Base-by-base conservation (phyloP, 805 yeast species). In the Metschnikowia similis region DNA sequence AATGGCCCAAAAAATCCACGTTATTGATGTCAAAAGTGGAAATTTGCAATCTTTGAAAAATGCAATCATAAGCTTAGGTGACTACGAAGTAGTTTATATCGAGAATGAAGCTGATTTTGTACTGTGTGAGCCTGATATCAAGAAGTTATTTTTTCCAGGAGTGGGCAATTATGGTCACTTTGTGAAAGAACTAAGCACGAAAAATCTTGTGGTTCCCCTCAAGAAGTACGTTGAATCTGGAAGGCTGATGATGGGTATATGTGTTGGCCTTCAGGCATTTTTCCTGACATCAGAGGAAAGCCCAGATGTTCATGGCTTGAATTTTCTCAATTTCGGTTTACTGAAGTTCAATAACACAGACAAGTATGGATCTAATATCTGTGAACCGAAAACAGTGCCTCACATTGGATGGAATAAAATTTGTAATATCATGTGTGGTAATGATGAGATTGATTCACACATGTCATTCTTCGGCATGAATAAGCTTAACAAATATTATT, bases 131-230 rank as follows among this genome's bases (percentile, higher is more conserved):
- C 53, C 69, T 26, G 60, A 72, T 9, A 87, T 87, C 40, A 71
- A 67, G 35, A 75, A 74, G 59, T 73, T 94, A 53, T 77, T 94
- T 51, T 77, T 94, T 26, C 99, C 99, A 7, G 99, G 99, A 28
- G 99, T 94, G 14, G 99, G 99, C 10, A 92, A 90, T 65, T 95
- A 82, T 66, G 99, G 97, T 41, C 98, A 94, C 65, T 91, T 92
- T 65, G 90, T 91, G 53, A 81, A 80, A 47, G 82, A 86, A 58
- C 67, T 94, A 41, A 75, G 74, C 42, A 72, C 72, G 4, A 77
- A 86, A 50, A 80, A 83, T 0, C 82, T 92, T 52, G 81, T 76
- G 11, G 77, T 72, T 35, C 96, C 95, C 0, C 70, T 95, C 27
- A 71, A 69, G 47, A 66, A 77, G 41, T 90, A 89, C 60, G 83